Conservation (phyloP, 306 rosid genomes). For the Gastrolobium villosum region DNA sequence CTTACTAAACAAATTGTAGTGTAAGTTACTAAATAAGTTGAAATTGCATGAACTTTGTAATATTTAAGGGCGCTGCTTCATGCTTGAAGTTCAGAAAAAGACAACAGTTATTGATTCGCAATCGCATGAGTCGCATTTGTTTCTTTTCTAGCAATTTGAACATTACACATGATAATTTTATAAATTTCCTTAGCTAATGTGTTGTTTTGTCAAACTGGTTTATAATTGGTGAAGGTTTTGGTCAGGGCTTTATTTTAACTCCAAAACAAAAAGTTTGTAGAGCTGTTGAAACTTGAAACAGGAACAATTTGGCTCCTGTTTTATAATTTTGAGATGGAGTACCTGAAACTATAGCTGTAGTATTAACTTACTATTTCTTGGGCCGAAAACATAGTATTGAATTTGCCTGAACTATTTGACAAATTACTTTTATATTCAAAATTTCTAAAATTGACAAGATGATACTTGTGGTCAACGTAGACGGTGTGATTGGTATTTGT, state of each 20-base stretch:
- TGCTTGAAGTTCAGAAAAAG: constrained; percentile 14
- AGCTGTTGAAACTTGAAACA: background rate
- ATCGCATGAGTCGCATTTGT: background rate
- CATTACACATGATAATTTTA: background rate
- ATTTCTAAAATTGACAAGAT: background rate
- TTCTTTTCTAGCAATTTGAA: background rate
- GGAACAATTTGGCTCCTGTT: background rate
- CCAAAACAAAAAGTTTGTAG: background rate
- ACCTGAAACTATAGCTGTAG: background rate
- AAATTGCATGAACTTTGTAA: background rate
- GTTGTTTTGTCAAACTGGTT: background rate
- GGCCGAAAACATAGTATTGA: background rate
- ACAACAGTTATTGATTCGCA: background rate
- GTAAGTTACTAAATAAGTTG: background rate
- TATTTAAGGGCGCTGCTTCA: constrained; percentile 6
- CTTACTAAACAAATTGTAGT: background rate
- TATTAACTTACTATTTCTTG: background rate
- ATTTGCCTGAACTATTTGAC: background rate
- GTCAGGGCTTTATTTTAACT: constrained; percentile 1
- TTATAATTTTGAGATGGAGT: background rate
- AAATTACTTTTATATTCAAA: background rate
- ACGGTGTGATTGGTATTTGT: background rate
- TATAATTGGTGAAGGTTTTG: background rate
- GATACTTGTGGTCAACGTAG: background rate
- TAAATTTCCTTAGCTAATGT: background rate